Evolutionary conservation across 768 basidiomycete species (phyloP), one percentile per base, ranked within the genome.

Genomic region (Floccularia luteovirens): DNA sequence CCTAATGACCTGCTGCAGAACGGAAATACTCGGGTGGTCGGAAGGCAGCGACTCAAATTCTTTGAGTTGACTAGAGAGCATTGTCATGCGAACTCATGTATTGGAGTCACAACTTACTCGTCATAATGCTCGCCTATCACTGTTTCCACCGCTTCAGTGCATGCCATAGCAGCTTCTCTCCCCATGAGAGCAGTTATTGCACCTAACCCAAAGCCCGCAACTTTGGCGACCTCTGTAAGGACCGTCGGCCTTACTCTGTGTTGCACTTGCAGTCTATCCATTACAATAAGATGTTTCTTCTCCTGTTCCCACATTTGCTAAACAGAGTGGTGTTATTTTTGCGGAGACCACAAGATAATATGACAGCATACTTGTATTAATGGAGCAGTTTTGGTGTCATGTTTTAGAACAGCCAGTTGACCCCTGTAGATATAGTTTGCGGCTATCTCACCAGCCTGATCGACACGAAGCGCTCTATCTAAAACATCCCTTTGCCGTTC

Each of bases 241-340:
- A 83, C 48, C 0, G 93, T 94, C 16, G 93, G 93, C 27, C 93
- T 75, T 25, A 90, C 71, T 19, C 68, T 69, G 56, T 97, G 90
- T 57, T 98, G 92, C 2, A 73, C 49, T 49, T 87, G 87, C 14
- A 98, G 61, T 51, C 78, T 82, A 54, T 92, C 77, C 80, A 94
- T 89, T 23, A 91, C 88, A 0, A 63, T 54, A 10, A 98, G 67
- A 59, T 98, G 93, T 56, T 88, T 90, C 64, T 85, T 87, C 61
- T 98, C 93, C 56, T 90, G 90, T 24, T 90, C 79, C 91, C 92
- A 97, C 93, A 98, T 98, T 44, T 88, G 84, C 92, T 97, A 39
- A 4, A 13, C 4, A 14, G 24, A n/a, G 12, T 8, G 31, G 30
- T 12, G 24, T n/a, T n/a, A n/a, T n/a, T n/a, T n/a, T n/a, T n/a